Evolutionary conservation across 1,139 yeast genomes (phyloP).

Genomic region (Debaryomyces sp.): DNA sequence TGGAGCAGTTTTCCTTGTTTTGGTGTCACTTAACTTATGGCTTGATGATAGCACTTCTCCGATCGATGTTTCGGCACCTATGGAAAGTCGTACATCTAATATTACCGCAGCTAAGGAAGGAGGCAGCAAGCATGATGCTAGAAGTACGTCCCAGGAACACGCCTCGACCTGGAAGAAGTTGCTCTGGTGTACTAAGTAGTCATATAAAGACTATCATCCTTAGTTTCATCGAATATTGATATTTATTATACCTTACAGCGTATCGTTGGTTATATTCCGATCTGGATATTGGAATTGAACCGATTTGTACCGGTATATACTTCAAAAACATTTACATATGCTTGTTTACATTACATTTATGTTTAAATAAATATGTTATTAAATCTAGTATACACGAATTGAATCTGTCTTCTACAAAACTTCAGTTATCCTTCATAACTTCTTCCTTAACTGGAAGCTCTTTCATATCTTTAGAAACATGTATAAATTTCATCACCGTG

Average conservation of each 20-base stretch:
- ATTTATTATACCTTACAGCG: background rate
- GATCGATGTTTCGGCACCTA: background rate
- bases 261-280: background rate
- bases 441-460: conserved; percentile 30
- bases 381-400: conserved; percentile 5
- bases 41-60: conserved; percentile 17
- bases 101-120: background rate
- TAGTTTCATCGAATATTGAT: background rate
- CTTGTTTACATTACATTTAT: background rate
- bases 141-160: background rate
- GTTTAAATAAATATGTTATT: background rate
- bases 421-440: conserved; percentile 20
- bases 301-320: background rate
- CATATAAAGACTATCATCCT: background rate
- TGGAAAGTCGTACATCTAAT: background rate
- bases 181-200: conserved; percentile 6
- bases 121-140: background rate
- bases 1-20: conserved; percentile 33
- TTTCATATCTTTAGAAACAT: conserved; percentile 35
- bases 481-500: conserved; percentile 55
- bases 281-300: background rate
- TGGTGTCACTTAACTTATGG: conserved; percentile 33
- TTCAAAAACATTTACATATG: background rate
- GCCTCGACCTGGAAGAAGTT: conserved; percentile 2
- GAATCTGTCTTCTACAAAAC: background rate